Percentiles rank a stretch among this genome's conserved stretches.
These are phyloP conservation scores for Auricularia sp. DNA, from an alignment of 768 basidiomycete species.

Conservation along the genomic window DNA sequence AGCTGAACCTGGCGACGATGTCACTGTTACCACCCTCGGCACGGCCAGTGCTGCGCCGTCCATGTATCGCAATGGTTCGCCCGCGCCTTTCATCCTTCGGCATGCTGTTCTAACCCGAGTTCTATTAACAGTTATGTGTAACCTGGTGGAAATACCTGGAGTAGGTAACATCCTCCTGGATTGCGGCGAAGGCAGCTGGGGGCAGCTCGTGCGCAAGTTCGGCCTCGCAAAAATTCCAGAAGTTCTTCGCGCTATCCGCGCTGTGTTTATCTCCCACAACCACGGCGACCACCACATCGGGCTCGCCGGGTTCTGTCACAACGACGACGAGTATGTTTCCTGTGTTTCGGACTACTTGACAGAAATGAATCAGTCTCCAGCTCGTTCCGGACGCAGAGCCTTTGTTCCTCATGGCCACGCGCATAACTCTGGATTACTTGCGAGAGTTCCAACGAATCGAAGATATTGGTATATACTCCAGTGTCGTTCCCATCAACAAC, in stretches of 20 bases:
- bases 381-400: slow-evolving; percentile 52
- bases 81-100: slow-evolving; percentile 10
- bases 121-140: slow-evolving; percentile 19
- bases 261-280: slow-evolving; percentile 81
- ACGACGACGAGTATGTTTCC: slow-evolving; percentile 48
- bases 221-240: slow-evolving; percentile 38
- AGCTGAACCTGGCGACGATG: slow-evolving; percentile 42
- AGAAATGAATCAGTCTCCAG: slow-evolving; percentile 24
- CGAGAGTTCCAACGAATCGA: slow-evolving; percentile 64
- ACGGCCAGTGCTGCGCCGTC: slow-evolving; percentile 82
- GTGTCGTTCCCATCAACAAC: background rate
- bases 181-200: slow-evolving; percentile 86
- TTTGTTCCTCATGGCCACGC: slow-evolving; percentile 59
- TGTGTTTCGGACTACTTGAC: background rate
- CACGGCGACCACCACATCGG: slow-evolving; percentile 93
- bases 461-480: slow-evolving; percentile 46
- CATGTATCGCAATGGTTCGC: slow-evolving; percentile 77
- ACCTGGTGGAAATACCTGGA: slow-evolving; percentile 63
- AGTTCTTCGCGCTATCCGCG: slow-evolving; percentile 58
- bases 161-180: slow-evolving; percentile 76
- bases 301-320: slow-evolving; percentile 62
- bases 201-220: slow-evolving; percentile 73
- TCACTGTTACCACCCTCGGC: slow-evolving; percentile 69
- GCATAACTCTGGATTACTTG: slow-evolving; percentile 53
- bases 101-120: background rate